Evolutionary conservation across 768 basidiomycete genomes (phyloP).

Genomic region (Phaeolepiota aurea): DNA sequence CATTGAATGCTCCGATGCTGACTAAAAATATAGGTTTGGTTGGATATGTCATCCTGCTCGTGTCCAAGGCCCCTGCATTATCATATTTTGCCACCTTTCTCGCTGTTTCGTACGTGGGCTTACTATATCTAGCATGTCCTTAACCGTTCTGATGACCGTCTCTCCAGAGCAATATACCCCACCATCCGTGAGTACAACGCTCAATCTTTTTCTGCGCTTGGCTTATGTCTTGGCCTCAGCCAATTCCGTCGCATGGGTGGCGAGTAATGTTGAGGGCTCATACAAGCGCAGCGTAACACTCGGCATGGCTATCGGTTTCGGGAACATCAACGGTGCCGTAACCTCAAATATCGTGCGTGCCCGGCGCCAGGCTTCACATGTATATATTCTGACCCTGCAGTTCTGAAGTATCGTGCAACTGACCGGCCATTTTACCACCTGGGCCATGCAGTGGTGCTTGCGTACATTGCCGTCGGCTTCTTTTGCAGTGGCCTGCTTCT

Average conservation of each 20-base stretch:
- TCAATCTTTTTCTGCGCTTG: neutral
- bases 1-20: neutral
- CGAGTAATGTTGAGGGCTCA: conserved; percentile 63
- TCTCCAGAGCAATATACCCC: conserved; percentile 38
- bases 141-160: neutral
- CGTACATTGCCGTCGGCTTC: conserved; percentile 62
- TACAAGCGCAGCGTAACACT: conserved; percentile 68
- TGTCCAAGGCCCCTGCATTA: conserved; percentile 47
- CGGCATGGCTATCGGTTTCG: conserved; percentile 62
- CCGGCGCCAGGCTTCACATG: neutral
- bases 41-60: conserved; percentile 62
- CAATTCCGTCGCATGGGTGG: conserved; percentile 48
- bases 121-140: neutral
- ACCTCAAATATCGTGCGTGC: conserved; percentile 48
- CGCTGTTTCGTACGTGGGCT: conserved; percentile 51
- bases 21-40: conserved; percentile 25
- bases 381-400: neutral
- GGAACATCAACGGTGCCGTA: conserved; percentile 65
- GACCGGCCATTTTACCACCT: conserved; percentile 64
- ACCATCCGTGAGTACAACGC: conserved; percentile 33
- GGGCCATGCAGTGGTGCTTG: conserved; percentile 62
- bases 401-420: conserved; percentile 47
- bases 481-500: conserved; percentile 40
- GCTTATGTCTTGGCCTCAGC: conserved; percentile 5
- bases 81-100: conserved; percentile 71